phyloP scores from a whole-genome alignment of 2,329 filamentous ascomycete species.

The Alternaria infectoria region DNA sequence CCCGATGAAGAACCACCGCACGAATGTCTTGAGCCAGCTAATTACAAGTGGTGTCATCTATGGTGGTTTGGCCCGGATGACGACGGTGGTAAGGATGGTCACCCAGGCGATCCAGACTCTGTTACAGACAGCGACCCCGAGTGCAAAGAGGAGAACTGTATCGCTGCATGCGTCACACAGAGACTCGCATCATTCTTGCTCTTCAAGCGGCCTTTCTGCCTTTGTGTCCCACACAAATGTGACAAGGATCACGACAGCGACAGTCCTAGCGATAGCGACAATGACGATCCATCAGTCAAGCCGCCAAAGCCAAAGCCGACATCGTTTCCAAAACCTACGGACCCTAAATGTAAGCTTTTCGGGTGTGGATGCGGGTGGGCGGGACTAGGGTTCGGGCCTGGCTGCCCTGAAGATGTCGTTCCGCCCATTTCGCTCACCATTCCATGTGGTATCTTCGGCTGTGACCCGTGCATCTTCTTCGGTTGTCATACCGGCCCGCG shows the following conservation, averaged over 20 bases:
- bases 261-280: constrained; percentile 8
- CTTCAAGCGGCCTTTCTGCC: constrained; percentile 18
- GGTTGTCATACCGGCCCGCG: constrained; percentile 21
- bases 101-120: constrained; percentile 14
- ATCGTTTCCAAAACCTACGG: constrained; percentile 2
- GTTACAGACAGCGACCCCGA: constrained; percentile 5
- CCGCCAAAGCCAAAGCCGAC: constrained; percentile 11
- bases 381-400: constrained; percentile 29
- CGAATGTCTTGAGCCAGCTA: constrained; percentile 13
- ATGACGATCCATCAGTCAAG: constrained; percentile 4
- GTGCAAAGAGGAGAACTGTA: constrained; percentile 20
- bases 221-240: constrained; percentile 17
- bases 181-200: constrained; percentile 4
- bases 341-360: constrained; percentile 18
- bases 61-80: constrained; percentile 11
- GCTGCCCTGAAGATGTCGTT: constrained; percentile 9
- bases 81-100: not conserved
- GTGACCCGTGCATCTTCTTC: constrained; percentile 19
- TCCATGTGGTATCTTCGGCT: constrained; percentile 27
- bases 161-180: constrained; percentile 9
- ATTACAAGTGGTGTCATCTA: constrained; percentile 3
- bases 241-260: constrained; percentile 12
- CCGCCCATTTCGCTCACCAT: not conserved
- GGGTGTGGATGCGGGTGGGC: constrained; percentile 35
- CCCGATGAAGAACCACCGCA: constrained; percentile 1